Percentiles rank a stretch among this genome's conserved stretches.
Evolutionary conservation across 2,329 filamentous ascomycete species (phyloP).

Genomic region (Helotiales sp.): DNA sequence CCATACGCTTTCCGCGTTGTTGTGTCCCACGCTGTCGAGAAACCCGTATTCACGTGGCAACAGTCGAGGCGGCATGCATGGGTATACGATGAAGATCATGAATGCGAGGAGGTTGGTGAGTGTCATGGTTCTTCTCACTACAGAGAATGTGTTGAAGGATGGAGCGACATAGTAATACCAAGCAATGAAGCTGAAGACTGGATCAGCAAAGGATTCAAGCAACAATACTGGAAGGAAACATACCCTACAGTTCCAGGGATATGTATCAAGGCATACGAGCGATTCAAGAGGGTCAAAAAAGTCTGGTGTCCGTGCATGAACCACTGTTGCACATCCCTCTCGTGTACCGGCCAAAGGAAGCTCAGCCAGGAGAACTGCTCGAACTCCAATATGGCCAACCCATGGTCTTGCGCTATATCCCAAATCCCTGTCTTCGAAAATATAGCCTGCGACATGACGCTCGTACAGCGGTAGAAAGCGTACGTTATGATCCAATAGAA

Average conservation of each 20-base stretch:
- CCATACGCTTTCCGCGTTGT: slow-evolving; percentile 55
- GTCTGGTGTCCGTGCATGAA: slow-evolving; percentile 59
- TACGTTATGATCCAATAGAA: slow-evolving; percentile 67
- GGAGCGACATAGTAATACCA: slow-evolving; percentile 67
- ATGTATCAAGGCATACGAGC: slow-evolving; percentile 63
- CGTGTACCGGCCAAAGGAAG: slow-evolving; percentile 57
- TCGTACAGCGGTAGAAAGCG: slow-evolving; percentile 41
- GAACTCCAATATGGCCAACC: slow-evolving; percentile 58
- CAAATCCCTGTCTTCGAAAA: slow-evolving; percentile 53
- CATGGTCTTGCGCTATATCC: slow-evolving; percentile 60
- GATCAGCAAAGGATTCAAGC: slow-evolving; percentile 24
- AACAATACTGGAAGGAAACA: slow-evolving; percentile 25
- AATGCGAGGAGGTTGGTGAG: slow-evolving; percentile 60
- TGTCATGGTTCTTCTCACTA: slow-evolving; percentile 54
- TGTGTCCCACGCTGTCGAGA: slow-evolving; percentile 55
- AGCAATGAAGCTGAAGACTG: slow-evolving; percentile 57
- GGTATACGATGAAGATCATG: slow-evolving; percentile 56
- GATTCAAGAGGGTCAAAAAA: slow-evolving; percentile 60
- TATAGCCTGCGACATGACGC: slow-evolving; percentile 39
- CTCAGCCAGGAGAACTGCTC: slow-evolving; percentile 56
- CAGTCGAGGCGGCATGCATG: slow-evolving; percentile 58
- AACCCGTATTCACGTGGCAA: slow-evolving; percentile 55
- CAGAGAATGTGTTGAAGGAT: slow-evolving; percentile 51
- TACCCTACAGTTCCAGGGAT: slow-evolving; percentile 65
- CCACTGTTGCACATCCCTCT: slow-evolving; percentile 59